Percentiles rank a stretch among this genome's conserved stretches.
phyloP scores from a whole-genome alignment of 169 alveolate species.

The Sarcocystis neurona region DNA sequence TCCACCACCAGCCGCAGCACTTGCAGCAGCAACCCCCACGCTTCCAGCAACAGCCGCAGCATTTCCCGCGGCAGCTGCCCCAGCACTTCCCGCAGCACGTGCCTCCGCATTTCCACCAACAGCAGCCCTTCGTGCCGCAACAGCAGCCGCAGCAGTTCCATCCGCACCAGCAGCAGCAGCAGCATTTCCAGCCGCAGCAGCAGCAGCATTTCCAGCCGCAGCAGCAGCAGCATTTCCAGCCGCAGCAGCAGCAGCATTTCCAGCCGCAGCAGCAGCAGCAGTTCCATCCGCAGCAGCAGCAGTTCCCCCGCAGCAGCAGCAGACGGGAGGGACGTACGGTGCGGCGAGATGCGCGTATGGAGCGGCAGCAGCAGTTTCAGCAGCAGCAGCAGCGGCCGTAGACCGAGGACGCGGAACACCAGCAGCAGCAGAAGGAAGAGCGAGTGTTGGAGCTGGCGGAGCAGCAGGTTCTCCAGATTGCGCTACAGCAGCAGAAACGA shows the following conservation, averaged over 20 bases:
- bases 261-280: background rate
- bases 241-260: background rate
- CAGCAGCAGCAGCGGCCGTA: background rate
- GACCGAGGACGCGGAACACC: background rate
- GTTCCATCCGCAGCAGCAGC: background rate
- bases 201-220: background rate
- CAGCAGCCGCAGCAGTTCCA: background rate
- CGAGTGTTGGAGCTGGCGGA: background rate
- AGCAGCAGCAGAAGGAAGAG: background rate
- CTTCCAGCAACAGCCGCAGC: no score
- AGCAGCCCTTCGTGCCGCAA: background rate
- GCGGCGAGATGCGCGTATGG: background rate
- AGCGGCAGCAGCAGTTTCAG: background rate
- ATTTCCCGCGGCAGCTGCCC: no score
- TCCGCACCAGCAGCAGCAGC: constrained; percentile 20
- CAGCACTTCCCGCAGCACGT: no score
- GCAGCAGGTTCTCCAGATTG: background rate
- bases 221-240: constrained; percentile 7
- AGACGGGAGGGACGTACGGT: background rate
- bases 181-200: no score
- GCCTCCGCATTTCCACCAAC: no score
- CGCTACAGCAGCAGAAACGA: constrained; percentile 4
- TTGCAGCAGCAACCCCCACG: no score
- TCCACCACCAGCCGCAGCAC: no score
- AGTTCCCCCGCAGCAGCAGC: background rate